A percentile compares a stretch with the other conserved stretches of the same genome.
Evolutionary conservation across 257 asterid genomes (phyloP).

Genomic region (Linaria vulgaris): DNA sequence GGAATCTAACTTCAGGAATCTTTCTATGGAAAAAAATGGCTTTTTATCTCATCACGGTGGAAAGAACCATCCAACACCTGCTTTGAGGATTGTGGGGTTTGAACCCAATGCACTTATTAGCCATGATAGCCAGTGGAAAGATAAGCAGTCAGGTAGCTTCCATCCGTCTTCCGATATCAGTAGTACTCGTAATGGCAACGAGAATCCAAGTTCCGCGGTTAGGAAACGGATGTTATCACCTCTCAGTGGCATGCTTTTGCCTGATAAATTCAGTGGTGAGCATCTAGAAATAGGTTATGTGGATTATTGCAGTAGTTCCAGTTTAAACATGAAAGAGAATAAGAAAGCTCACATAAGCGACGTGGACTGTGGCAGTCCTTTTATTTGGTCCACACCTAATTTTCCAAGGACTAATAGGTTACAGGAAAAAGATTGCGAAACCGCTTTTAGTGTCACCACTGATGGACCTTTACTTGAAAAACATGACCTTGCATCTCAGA

Average conservation of each 20-base stretch:
- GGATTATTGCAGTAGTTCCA: slow-evolving; percentile 27
- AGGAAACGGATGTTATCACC: slow-evolving; percentile 73
- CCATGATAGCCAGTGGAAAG: slow-evolving; percentile 33
- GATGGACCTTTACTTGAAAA: slow-evolving; percentile 56
- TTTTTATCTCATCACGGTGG: slow-evolving; percentile 41
- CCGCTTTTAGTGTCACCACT: slow-evolving; percentile 36
- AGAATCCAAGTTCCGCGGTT: slow-evolving; percentile 45
- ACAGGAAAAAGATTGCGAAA: slow-evolving; percentile 35
- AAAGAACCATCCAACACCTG: slow-evolving; percentile 55
- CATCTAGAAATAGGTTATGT: slow-evolving; percentile 43
- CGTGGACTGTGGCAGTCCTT: slow-evolving; percentile 35
- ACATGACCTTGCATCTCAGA: slow-evolving; percentile 24
- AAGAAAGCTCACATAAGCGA: slow-evolving; percentile 60
- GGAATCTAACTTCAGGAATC: slow-evolving; percentile 51
- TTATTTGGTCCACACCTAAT: slow-evolving; percentile 33
- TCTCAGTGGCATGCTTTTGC: slow-evolving; percentile 50
- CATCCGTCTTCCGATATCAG: slow-evolving; percentile 29
- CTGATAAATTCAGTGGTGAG: slow-evolving; percentile 49
- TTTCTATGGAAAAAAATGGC: slow-evolving; percentile 39
- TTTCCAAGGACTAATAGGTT: slow-evolving; percentile 32
- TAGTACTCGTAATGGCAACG: slow-evolving; percentile 29
- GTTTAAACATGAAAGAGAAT: slow-evolving; percentile 43
- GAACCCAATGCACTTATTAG: slow-evolving; percentile 40
- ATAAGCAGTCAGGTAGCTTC: slow-evolving; percentile 31
- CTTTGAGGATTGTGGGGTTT: slow-evolving; percentile 77